Evolutionary conservation across 169 alveolate species (phyloP), one percentile per base, ranked within the genome.

Genomic region (Amoebophrya sp.): DNA sequence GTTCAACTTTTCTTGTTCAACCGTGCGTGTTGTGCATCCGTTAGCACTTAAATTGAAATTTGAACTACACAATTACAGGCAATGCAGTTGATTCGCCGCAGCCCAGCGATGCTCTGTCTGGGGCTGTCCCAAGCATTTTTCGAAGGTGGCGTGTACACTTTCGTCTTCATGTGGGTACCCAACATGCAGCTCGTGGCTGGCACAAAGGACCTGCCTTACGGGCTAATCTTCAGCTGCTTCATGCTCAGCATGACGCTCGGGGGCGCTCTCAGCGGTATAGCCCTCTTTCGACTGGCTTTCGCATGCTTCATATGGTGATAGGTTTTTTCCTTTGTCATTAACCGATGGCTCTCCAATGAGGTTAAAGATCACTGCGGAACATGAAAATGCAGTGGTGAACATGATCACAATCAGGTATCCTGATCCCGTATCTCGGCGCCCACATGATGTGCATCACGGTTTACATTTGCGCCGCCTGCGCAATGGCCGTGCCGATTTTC

Each of bases 241-340:
- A 66, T 66, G 83, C 83, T 66, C 83, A 7, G 32, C 38, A 66
- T 66, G 83, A 66, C 83, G 83, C 83, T 66, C 38, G 83, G 83
- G 39, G 83, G 83, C 12, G 83, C 83, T 0, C 83, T 66, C 35
- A 66, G 83, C 18, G 83, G 83, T 66, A 66, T n/a, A n/a, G n/a
- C n/a, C n/a, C n/a, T n/a, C n/a, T n/a, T n/a, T n/a, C n/a, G n/a
- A n/a, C n/a, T n/a, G n/a, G n/a, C n/a, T n/a, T n/a, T n/a, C n/a
- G n/a, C n/a, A n/a, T n/a, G n/a, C n/a, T n/a, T n/a, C n/a, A n/a
- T n/a, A n/a, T n/a, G n/a, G n/a, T n/a, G n/a, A n/a, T n/a, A n/a
- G n/a, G n/a, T n/a, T n/a, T n/a, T n/a, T n/a, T n/a, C n/a, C n/a
- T n/a, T n/a, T n/a, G n/a, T n/a, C n/a, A n/a, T n/a, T n/a, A n/a